A percentile compares a stretch with the other conserved stretches of the same genome.
Conservation (phyloP, 2,329 filamentous ascomycete species). For the Colletotrichum sp. region DNA sequence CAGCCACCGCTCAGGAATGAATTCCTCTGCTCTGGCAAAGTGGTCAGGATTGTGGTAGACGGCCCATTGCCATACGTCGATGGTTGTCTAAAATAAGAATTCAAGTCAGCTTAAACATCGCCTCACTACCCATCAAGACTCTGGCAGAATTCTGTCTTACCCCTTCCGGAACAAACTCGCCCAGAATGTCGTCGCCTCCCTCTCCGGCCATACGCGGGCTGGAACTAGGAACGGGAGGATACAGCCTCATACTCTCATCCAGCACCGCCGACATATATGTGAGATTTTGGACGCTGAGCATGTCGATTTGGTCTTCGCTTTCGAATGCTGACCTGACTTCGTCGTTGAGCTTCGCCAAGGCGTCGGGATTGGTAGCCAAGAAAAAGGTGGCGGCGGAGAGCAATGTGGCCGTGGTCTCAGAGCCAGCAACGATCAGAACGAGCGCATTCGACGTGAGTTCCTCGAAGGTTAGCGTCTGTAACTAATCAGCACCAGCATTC, state of each 20-base stretch:
- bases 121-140: rapidly evolving
- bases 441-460: conserved; percentile 16
- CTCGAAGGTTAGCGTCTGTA: neutral
- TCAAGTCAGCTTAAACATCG: rapidly evolving
- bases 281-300: conserved; percentile 31
- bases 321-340: conserved; percentile 42
- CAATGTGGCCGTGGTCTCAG: conserved; percentile 36
- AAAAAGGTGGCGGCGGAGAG: conserved; percentile 29
- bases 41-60: neutral
- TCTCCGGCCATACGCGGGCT: conserved; percentile 29
- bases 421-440: conserved; percentile 31
- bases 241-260: conserved; percentile 46
- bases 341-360: conserved; percentile 31
- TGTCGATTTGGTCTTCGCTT: conserved; percentile 37
- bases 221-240: conserved; percentile 31
- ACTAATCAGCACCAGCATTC: no score
- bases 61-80: neutral
- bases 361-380: conserved; percentile 31
- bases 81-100: neutral
- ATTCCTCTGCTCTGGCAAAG: neutral
- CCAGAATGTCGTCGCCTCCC: conserved; percentile 35
- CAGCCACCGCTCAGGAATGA: neutral
- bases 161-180: conserved; percentile 33
- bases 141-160: conserved; percentile 15
- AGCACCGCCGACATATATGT: conserved; percentile 43